Base-by-base conservation (phyloP, 2,329 filamentous ascomycete species). In the Sporothrix luriei region DNA sequence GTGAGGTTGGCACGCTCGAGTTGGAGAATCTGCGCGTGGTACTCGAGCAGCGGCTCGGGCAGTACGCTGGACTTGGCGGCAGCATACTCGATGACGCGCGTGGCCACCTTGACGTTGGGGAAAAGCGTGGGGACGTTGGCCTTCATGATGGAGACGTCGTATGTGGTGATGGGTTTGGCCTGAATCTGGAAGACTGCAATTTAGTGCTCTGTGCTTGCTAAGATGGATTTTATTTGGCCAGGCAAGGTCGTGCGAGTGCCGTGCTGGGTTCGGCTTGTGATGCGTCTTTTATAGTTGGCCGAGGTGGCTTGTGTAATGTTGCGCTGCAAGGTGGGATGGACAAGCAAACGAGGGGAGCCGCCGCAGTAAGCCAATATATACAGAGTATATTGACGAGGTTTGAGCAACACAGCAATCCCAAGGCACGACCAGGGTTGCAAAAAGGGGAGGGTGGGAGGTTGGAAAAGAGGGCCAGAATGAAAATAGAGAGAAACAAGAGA, bases 61-160 rank as follows among this genome's bases (percentile, higher is more conserved):
- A 85, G 75, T 14, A 76, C 71, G 24, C 79, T 78, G 19, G 82
- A 84, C 74, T 82, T 79, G 40, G 75, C 71, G 48, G 78, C 77
- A 21, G 83, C 78, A 74, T 85, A 84, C 14, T 78, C 76, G 16
- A 79, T 78, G 71, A 84, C 83, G 21, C 77, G 78, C 65, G 75
- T 73, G 66, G 79, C 79, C 66, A 83, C 78, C 68, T 79, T 74
- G 33, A 79, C 77, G 67, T 80, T 83, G 43, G 79, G 77, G 74
- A 83, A 84, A 48, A 84, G 78, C 33, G 76, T 73, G 29, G 78
- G 77, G n/a, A 73, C 74, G 74, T 77, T 78, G 26, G 76, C 74
- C 73, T 81, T 82, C 81, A 82, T 83, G 19, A 52, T 74, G 33
- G 21, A 1, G 55, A 13, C 6, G 48, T 48, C 7, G 14, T 4